Conservation (phyloP, 768 basidiomycete species). For the Rhizopogon vinicolor region DNA sequence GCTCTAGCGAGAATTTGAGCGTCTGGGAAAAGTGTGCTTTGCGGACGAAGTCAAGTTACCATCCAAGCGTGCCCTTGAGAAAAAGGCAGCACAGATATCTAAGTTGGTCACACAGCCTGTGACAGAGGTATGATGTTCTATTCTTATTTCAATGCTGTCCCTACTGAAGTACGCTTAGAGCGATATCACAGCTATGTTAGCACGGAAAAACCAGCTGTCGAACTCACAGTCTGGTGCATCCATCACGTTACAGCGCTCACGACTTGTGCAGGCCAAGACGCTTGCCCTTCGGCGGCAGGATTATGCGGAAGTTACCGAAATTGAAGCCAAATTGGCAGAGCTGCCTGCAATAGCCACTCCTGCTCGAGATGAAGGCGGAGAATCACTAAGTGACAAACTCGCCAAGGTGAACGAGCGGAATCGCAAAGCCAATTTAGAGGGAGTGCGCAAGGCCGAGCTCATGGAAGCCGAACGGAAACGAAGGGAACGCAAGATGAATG, state of each 20-base stretch:
- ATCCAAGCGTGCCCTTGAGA: conserved; percentile 57
- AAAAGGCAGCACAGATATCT: conserved; percentile 59
- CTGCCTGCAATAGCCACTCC: conserved; percentile 27
- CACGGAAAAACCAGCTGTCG: conserved; percentile 50
- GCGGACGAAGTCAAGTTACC: conserved; percentile 62
- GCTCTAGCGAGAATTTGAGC: conserved; percentile 68
- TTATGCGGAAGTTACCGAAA: conserved; percentile 47
- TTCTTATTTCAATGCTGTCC: conserved; percentile 4
- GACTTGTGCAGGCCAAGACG: conserved; percentile 65
- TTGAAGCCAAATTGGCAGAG: conserved; percentile 63
- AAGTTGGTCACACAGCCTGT: conserved; percentile 55
- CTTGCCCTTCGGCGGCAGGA: conserved; percentile 78
- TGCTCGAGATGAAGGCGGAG: conserved; percentile 22
- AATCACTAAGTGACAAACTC: conserved; percentile 44
- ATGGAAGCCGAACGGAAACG: conserved; percentile 66
- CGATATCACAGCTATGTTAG: conserved; percentile 78
- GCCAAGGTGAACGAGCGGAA: conserved; percentile 89
- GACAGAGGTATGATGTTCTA: conserved; percentile 64
- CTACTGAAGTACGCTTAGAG: conserved; percentile 42
- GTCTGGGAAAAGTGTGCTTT: conserved; percentile 41
- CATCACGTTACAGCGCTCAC: conserved; percentile 54
- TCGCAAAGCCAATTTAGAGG: conserved; percentile 77
- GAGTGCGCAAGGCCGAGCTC: conserved; percentile 72
- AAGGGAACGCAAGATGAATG: conserved; percentile 56
- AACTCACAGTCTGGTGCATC: conserved; percentile 28